phyloP scores from a whole-genome alignment of 352 stramenopile species.

The Phytophthora meadii region DNA sequence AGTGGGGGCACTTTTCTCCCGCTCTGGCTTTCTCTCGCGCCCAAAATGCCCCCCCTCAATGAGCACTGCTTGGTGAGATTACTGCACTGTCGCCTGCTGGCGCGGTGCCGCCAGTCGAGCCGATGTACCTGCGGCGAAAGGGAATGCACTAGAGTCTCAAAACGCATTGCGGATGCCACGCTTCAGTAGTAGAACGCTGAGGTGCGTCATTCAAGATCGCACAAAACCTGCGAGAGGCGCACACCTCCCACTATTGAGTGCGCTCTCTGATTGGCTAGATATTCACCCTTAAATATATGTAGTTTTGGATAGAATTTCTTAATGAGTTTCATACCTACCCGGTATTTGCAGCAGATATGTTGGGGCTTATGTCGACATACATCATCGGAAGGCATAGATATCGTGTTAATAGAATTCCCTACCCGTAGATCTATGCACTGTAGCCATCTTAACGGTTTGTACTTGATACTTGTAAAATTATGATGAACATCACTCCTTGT shows the following conservation, averaged over 20 bases:
- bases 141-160: neutral
- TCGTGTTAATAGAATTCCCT: no score
- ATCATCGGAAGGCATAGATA: no score
- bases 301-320: neutral
- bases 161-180: constrained; percentile 1
- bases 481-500: no score
- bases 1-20: constrained; percentile 23
- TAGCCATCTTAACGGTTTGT: no score
- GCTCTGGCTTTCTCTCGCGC: constrained; percentile 49
- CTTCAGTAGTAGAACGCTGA: constrained; percentile 11
- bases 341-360: no score
- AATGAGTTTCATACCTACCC: no score
- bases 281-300: neutral
- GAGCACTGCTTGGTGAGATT: constrained; percentile 29
- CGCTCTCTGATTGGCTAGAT: constrained; percentile 4
- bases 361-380: no score
- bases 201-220: constrained; percentile 27
- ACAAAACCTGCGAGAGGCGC: constrained; percentile 30
- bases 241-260: constrained; percentile 27
- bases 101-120: constrained; percentile 3
- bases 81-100: neutral
- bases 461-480: no score
- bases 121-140: neutral
- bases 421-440: no score
- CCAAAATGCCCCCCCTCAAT: constrained; percentile 17